Evolutionary conservation across 2,329 filamentous ascomycete genomes (phyloP).

Genomic region (Uncinocarpus reesii): DNA sequence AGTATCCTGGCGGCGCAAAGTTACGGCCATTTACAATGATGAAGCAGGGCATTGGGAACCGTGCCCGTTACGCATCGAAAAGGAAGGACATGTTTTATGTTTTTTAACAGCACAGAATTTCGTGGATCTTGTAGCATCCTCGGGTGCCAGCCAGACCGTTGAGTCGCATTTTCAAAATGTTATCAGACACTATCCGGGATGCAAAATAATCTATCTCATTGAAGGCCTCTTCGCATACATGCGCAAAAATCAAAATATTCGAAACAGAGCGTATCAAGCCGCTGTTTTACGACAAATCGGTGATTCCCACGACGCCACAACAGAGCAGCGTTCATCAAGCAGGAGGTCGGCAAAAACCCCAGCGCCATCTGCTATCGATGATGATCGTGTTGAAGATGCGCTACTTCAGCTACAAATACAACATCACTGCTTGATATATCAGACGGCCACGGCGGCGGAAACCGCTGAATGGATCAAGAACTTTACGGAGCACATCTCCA

Average conservation of each 20-base stretch:
- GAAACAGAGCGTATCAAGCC: constrained; percentile 58
- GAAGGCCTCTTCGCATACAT: constrained; percentile 59
- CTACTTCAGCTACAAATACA: constrained; percentile 59
- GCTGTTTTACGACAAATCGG: constrained; percentile 44
- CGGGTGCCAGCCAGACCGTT: constrained; percentile 37
- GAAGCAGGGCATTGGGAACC: constrained; percentile 56
- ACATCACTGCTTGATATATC: constrained; percentile 58
- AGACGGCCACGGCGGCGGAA: constrained; percentile 51
- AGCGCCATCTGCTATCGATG: constrained; percentile 46
- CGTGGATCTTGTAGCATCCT: constrained; percentile 47
- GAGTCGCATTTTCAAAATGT: constrained; percentile 50
- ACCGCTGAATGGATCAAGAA: constrained; percentile 62
- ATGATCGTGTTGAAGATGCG: constrained; percentile 60
- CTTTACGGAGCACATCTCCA: constrained; percentile 71
- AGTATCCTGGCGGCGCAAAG: constrained; percentile 59
- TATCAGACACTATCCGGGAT: constrained; percentile 43
- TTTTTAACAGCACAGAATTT: constrained; percentile 56
- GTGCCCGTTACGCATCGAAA: constrained; percentile 36
- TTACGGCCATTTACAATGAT: constrained; percentile 53
- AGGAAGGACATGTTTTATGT: constrained; percentile 54
- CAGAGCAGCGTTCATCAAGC: constrained; percentile 18
- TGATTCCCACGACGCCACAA: constrained; percentile 24
- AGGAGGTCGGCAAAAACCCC: constrained; percentile 35
- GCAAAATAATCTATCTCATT: constrained; percentile 58
- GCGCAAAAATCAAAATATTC: constrained; percentile 56